phyloP scores from a whole-genome alignment of 306 rosid genomes.

The Pterocarpus macrocarpus region DNA sequence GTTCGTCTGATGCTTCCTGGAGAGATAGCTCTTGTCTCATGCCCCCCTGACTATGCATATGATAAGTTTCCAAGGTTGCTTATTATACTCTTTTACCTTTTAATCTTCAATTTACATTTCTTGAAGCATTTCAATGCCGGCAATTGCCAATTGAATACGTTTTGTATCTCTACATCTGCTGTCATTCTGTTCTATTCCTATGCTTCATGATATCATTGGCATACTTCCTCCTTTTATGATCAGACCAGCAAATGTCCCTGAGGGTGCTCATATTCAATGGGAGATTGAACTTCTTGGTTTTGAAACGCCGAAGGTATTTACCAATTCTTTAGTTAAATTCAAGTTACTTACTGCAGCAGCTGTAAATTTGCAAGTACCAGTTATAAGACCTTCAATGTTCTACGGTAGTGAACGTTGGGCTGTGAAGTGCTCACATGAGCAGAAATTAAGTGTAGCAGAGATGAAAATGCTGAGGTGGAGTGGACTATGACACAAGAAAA shows the following conservation, averaged over 20 bases:
- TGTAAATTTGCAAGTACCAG: constrained; percentile 2
- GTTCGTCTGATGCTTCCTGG: constrained; percentile 97
- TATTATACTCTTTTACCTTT: constrained; percentile 33
- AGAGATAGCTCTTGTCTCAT: constrained; percentile 87
- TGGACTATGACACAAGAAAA: background rate
- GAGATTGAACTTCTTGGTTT: constrained; percentile 96
- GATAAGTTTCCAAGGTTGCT: constrained; percentile 88
- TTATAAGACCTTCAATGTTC: constrained; percentile 2
- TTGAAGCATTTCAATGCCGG: constrained; percentile 27
- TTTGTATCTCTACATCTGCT: constrained; percentile 2
- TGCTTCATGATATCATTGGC: constrained; percentile 39
- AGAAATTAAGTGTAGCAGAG: constrained; percentile 20
- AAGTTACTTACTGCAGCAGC: constrained; percentile 2
- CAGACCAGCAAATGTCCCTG: constrained; percentile 90
- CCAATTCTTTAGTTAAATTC: constrained; percentile 34
- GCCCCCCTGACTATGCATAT: constrained; percentile 97
- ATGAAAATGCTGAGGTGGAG: constrained; percentile 20
- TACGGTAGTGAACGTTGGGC: background rate
- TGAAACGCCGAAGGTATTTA: constrained; percentile 87
- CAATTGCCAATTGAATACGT: constrained; percentile 19
- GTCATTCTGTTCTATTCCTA: constrained; percentile 35
- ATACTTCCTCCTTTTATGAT: constrained; percentile 35
- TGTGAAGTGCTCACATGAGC: background rate
- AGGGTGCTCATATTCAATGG: constrained; percentile 91
- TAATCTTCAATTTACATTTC: constrained; percentile 24